Conservation (phyloP, 106 monocot genomes). For the Posidonia australis region DNA sequence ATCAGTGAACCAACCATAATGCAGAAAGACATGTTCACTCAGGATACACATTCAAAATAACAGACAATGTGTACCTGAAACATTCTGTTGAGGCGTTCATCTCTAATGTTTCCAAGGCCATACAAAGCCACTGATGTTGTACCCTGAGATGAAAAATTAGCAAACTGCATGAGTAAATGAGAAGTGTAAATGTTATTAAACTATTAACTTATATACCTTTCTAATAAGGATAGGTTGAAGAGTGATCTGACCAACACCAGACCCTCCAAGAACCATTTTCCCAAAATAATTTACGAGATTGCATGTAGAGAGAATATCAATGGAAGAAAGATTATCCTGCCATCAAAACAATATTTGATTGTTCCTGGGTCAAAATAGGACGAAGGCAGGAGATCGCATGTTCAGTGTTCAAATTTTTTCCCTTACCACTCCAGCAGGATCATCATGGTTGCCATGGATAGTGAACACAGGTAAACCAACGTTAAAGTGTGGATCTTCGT, state of each 20-base stretch:
- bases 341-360: neutral
- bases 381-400: neutral
- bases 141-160: constrained; percentile 40
- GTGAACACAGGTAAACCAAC: constrained; percentile 96
- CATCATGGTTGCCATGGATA: constrained; percentile 99
- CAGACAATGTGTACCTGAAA: constrained; percentile 64
- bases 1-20: neutral
- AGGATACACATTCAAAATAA: neutral
- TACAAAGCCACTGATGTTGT: constrained; percentile 81
- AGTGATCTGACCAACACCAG: constrained; percentile 93
- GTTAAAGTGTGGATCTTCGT: constrained; percentile 99
- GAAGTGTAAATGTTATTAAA: neutral
- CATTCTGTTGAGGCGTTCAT: constrained; percentile 98
- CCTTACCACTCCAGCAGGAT: constrained; percentile 99
- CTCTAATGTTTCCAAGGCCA: constrained; percentile 98
- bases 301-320: constrained; percentile 94
- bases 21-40: neutral
- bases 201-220: constrained; percentile 40
- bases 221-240: constrained; percentile 83
- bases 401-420: neutral
- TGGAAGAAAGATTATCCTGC: constrained; percentile 97
- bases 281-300: constrained; percentile 99
- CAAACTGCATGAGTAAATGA: neutral
- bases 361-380: neutral
- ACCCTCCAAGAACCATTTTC: constrained; percentile 94